phyloP scores from a whole-genome alignment of 23 red algal genomes.

The Agarophyton chilense region DNA sequence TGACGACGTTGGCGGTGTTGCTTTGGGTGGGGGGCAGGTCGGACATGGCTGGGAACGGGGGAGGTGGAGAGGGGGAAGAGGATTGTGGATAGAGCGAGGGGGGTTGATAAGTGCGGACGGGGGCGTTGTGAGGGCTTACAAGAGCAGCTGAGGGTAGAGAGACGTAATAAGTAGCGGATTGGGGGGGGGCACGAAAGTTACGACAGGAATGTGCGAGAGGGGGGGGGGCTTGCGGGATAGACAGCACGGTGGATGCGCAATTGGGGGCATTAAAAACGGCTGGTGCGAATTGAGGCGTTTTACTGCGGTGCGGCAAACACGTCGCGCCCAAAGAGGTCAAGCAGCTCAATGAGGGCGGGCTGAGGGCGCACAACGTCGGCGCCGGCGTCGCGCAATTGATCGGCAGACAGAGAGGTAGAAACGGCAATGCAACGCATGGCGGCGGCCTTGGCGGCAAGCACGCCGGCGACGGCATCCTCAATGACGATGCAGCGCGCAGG shows the following conservation, averaged over 20 bases:
- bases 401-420: slow-evolving; percentile 37
- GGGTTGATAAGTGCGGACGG: too few species aligned
- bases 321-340: slow-evolving; percentile 54
- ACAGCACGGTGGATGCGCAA: not conserved
- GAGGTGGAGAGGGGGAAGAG: not conserved
- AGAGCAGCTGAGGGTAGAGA: too few species aligned
- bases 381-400: slow-evolving; percentile 21
- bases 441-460: slow-evolving; percentile 83
- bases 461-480: slow-evolving; percentile 89
- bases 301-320: not conserved
- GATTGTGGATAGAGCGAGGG: not conserved
- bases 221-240: not conserved
- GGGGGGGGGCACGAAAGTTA: too few species aligned
- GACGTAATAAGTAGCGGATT: too few species aligned
- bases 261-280: too few species aligned
- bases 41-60: not conserved
- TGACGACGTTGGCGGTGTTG: not conserved
- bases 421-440: slow-evolving; percentile 95
- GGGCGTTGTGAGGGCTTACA: not conserved
- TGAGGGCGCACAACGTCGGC: slow-evolving; percentile 68
- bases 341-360: slow-evolving; percentile 50
- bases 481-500: slow-evolving; percentile 76
- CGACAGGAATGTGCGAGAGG: too few species aligned
- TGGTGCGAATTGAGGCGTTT: not conserved
- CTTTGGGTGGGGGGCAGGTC: not conserved